Conservation (phyloP, 495 filamentous ascomycete genomes). For the Sporormia fimetaria region DNA sequence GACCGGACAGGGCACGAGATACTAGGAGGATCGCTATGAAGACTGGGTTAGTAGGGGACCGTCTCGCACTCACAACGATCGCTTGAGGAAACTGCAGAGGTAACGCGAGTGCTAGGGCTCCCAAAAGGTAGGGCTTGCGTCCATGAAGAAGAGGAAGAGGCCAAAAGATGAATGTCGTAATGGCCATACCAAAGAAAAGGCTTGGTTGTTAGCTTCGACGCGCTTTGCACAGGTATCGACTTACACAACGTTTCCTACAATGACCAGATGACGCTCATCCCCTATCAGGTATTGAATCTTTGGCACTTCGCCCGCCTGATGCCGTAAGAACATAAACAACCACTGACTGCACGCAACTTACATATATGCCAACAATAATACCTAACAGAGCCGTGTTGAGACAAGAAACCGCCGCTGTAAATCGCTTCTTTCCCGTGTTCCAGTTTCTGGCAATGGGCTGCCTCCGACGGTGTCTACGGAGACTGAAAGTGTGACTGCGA, state of each 20-base stretch:
- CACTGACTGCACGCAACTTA: slow-evolving; percentile 16
- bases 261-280: slow-evolving; percentile 51
- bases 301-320: slow-evolving; percentile 53
- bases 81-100: slow-evolving; percentile 67
- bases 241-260: slow-evolving; percentile 57
- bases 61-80: slow-evolving; percentile 41
- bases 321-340: background rate
- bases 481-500: slow-evolving; percentile 17
- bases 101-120: slow-evolving; percentile 52
- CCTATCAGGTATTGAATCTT: slow-evolving; percentile 61
- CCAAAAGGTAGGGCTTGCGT: slow-evolving; percentile 60
- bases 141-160: slow-evolving; percentile 66
- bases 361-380: slow-evolving; percentile 60
- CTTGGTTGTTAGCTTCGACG: slow-evolving; percentile 11
- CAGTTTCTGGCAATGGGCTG: slow-evolving; percentile 50
- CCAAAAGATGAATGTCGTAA: slow-evolving; percentile 59
- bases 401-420: slow-evolving; percentile 56
- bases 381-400: slow-evolving; percentile 57
- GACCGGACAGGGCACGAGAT: slow-evolving; percentile 50
- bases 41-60: slow-evolving; percentile 45
- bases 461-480: slow-evolving; percentile 21
- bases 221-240: slow-evolving; percentile 7
- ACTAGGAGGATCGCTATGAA: slow-evolving; percentile 52
- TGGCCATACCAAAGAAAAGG: slow-evolving; percentile 54
- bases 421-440: slow-evolving; percentile 51